Evolutionary conservation across 495 filamentous ascomycete genomes (phyloP), one percentile per base, ranked within the genome.

Genomic region (Penicillium pulvis): DNA sequence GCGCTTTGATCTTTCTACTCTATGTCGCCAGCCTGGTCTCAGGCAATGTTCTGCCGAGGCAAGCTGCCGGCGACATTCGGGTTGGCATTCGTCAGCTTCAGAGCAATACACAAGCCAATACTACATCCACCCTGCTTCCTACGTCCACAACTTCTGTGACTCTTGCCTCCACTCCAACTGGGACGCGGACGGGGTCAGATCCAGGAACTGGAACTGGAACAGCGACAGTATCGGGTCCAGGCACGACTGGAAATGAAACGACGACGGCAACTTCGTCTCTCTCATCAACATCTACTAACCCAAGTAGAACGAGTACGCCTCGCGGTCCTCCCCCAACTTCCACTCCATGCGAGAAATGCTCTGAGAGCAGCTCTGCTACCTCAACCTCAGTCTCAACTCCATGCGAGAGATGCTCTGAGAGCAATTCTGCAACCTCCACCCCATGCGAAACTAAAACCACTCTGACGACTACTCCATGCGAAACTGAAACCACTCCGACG

Each of bases 11-110:
- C 41, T 45, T 68, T 47, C 42, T 70, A 26, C 57, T 70, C 36
- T 63, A 53, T 46, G 58, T 56, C 47, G 65, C 56, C 31, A 66
- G 59, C 51, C 43, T 70, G 51, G 63, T 46, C 31, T 68, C 65
- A n/a, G 62, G 51, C 44, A 59, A 45, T 48, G 60, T 61, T 31
- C 24, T 67, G 20, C 60, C 51, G 26, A 28, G 46, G 31, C 12
- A 49, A 16, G 24, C 16, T 31, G 26, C 16, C 16, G 46, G 46
- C 46, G 14, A 31, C 23, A 3, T 9, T 8, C 24, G 12, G 26
- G 2, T 49, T 31, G 51, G 26, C 52, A 16, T 24, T 33, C 57
- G 4, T 23, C 53, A 19, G 39, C 14, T 11, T 9, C 24, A 24
- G 10, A 23, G 20, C 45, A 23, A 9, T 47, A 41, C 45, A 9